Evolutionary conservation across 2,329 filamentous ascomycete species (phyloP).

Genomic region (Xylariales sp.): DNA sequence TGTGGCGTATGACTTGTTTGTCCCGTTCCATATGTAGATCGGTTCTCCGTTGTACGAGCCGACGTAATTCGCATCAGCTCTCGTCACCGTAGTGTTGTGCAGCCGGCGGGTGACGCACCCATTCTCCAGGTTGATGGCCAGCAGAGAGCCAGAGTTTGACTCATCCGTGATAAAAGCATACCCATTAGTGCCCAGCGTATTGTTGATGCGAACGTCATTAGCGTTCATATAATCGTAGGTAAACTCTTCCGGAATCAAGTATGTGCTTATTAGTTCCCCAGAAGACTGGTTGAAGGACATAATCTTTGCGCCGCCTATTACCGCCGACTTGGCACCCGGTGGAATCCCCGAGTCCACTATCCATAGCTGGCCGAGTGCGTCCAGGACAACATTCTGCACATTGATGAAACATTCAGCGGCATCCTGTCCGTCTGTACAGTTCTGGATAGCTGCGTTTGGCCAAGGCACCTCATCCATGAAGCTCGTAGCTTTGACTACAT

Average conservation of each 20-base stretch:
- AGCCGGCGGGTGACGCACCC: slow-evolving; percentile 30
- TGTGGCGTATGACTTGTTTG: slow-evolving; percentile 22
- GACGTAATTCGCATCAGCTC: slow-evolving; percentile 33
- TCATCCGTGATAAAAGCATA: slow-evolving; percentile 38
- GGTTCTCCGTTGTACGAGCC: slow-evolving; percentile 30
- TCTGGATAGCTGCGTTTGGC: slow-evolving; percentile 34
- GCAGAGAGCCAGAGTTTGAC: slow-evolving; percentile 29
- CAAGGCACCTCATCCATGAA: slow-evolving; percentile 34
- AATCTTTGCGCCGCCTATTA: slow-evolving; percentile 33
- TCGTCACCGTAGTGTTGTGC: slow-evolving; percentile 31
- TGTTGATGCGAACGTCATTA: slow-evolving; percentile 39
- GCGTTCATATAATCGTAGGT: slow-evolving; percentile 31
- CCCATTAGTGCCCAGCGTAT: slow-evolving; percentile 32
- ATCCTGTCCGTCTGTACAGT: slow-evolving; percentile 31
- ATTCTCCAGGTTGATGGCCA: slow-evolving; percentile 33
- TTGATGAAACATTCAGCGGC: slow-evolving; percentile 38
- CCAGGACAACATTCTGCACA: slow-evolving; percentile 38
- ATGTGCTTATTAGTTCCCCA: slow-evolving; percentile 28
- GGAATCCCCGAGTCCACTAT: slow-evolving; percentile 35
- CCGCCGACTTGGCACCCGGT: slow-evolving; percentile 21
- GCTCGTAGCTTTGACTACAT: slow-evolving; percentile 32
- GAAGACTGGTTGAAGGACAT: slow-evolving; percentile 34
- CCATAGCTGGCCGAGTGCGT: slow-evolving; percentile 33
- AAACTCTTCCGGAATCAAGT: slow-evolving; percentile 29
- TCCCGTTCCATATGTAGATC: slow-evolving; percentile 32